These are phyloP conservation scores for Fomitopsis pulvina DNA, from an alignment of 768 basidiomycete genomes.

Conservation along the genomic window DNA sequence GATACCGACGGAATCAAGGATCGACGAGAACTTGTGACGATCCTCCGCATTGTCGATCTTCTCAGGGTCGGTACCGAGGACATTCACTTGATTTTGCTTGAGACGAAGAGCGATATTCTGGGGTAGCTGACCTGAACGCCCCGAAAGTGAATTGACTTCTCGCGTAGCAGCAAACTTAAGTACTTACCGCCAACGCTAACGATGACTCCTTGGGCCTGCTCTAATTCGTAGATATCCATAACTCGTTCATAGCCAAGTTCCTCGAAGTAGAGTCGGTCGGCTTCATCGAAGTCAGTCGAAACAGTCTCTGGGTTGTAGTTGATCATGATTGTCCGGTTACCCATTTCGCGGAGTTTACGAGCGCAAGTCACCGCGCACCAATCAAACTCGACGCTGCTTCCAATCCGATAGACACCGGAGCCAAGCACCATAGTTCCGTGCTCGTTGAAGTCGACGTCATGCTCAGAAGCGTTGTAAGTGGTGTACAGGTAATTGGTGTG, in stretches of 20 bases:
- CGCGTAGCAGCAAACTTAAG: no score
- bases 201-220: constrained; percentile 86
- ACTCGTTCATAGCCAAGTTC: constrained; percentile 97
- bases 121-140: constrained; percentile 76
- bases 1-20: constrained; percentile 90
- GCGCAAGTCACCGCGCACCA: constrained; percentile 99
- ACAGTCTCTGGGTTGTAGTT: constrained; percentile 99
- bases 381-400: constrained; percentile 98
- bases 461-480: constrained; percentile 94
- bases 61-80: constrained; percentile 92
- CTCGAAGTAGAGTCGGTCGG: constrained; percentile 98
- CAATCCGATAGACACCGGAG: constrained; percentile 96
- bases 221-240: constrained; percentile 99
- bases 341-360: constrained; percentile 84
- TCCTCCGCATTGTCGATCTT: constrained; percentile 98
- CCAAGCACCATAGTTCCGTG: constrained; percentile 99
- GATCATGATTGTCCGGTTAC: constrained; percentile 96
- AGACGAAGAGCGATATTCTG: constrained; percentile 98
- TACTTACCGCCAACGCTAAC: constrained; percentile 91
- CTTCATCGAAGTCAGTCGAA: constrained; percentile 98
- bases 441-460: constrained; percentile 94
- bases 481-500: constrained; percentile 99
- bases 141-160: background rate
- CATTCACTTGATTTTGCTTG: constrained; percentile 84
- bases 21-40: constrained; percentile 97